Conservation (phyloP, 2,329 filamentous ascomycete species). For the Zymoseptoria brevis region DNA sequence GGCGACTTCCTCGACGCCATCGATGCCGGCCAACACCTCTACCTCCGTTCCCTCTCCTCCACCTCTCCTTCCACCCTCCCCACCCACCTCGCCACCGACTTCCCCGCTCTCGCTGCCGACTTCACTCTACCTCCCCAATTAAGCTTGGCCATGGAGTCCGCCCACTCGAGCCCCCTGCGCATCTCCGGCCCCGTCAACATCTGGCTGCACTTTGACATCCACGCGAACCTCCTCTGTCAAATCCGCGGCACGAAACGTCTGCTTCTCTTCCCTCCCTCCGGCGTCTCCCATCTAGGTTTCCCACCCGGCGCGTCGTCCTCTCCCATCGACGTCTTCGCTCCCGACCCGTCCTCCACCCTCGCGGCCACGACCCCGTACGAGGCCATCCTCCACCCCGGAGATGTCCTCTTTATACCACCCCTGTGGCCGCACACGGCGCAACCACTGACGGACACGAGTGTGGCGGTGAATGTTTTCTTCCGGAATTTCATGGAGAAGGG, state of each 20-base stretch:
- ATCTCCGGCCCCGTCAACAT: conserved; percentile 74
- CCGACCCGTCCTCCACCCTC: conserved; percentile 12
- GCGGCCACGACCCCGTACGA: conserved; percentile 55
- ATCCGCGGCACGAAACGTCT: conserved; percentile 65
- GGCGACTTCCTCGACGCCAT: conserved; percentile 57
- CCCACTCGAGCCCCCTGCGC: conserved; percentile 71
- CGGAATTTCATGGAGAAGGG: conserved; percentile 49
- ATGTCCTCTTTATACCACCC: conserved; percentile 72
- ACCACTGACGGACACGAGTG: conserved; percentile 50
- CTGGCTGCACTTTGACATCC: conserved; percentile 90
- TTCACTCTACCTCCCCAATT: conserved; percentile 62
- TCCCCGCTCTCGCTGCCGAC: conserved; percentile 59
- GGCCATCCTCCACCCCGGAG: conserved; percentile 59
- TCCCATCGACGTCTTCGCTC: conserved; percentile 60
- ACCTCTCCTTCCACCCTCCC: conserved; percentile 60
- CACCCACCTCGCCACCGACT: conserved; percentile 63
- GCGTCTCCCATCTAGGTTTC: conserved; percentile 62
- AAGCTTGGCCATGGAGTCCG: conserved; percentile 48
- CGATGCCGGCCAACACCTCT: conserved; percentile 54
- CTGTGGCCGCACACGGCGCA: conserved; percentile 75
- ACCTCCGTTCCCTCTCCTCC: conserved; percentile 69
- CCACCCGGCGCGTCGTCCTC: conserved; percentile 74
- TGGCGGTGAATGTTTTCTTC: conserved; percentile 90
- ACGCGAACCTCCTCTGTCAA: conserved; percentile 81
- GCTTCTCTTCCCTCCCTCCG: conserved; percentile 68